Evolutionary conservation across 371 early-diverging fungal genomes (phyloP).

Genomic region (Haplosporangium sp.): DNA sequence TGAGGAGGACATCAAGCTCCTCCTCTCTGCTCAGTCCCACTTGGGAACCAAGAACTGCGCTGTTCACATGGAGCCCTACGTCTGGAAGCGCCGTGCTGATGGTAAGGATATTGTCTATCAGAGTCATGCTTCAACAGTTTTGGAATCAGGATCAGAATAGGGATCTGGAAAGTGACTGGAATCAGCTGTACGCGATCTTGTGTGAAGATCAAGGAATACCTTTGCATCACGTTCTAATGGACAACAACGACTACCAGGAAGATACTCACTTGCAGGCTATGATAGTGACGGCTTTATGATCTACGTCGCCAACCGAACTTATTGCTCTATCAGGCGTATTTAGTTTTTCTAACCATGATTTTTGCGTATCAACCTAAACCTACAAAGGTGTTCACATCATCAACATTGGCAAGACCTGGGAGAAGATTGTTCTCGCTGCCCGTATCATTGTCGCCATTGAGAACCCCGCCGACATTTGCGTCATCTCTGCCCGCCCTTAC

Average conservation of each 20-base stretch:
- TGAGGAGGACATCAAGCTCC: slow-evolving; percentile 91
- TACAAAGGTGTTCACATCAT: slow-evolving; percentile 89
- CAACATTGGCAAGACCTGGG: slow-evolving; percentile 99
- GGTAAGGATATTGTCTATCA: slow-evolving; percentile 60
- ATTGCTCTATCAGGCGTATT: no score
- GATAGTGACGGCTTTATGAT: no score
- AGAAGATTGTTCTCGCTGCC: slow-evolving; percentile 99
- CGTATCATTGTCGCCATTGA: slow-evolving; percentile 97
- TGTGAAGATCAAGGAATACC: no score
- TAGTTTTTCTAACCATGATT: not conserved
- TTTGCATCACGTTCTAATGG: no score
- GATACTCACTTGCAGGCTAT: no score
- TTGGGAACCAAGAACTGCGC: slow-evolving; percentile 93
- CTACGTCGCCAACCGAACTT: no score
- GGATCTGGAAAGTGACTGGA: no score
- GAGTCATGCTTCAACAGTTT: no score
- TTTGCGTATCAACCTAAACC: not conserved
- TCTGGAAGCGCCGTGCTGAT: slow-evolving; percentile 94
- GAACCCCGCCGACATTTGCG: slow-evolving; percentile 96
- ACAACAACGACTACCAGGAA: no score
- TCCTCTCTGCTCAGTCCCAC: slow-evolving; percentile 95
- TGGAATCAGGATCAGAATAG: slow-evolving; percentile 6
- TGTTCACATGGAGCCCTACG: slow-evolving; percentile 91
- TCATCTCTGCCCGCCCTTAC: slow-evolving; percentile 96
- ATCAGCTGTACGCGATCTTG: no score